Evolutionary conservation across 441 rosid species (phyloP).

Genomic region (Erysimum cheiri): DNA sequence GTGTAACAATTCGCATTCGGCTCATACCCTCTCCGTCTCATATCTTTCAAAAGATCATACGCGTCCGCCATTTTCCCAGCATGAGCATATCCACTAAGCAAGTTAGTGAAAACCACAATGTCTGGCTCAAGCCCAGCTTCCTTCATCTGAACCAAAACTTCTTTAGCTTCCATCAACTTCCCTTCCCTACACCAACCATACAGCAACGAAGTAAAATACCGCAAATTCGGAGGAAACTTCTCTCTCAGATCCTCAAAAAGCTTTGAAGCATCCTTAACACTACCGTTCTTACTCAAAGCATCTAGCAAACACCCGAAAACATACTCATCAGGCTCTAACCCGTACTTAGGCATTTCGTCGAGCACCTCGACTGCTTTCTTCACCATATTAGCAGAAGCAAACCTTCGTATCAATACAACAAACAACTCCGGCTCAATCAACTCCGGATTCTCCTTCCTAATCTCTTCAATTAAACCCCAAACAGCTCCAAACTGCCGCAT

Average conservation of each 20-base stretch:
- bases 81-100: constrained; percentile 73
- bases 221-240: constrained; percentile 60
- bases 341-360: constrained; percentile 91
- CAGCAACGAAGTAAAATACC: constrained; percentile 76
- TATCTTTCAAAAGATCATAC: constrained; percentile 76
- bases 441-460: constrained; percentile 63
- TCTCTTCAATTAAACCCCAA: constrained; percentile 88
- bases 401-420: constrained; percentile 76
- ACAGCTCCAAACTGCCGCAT: constrained; percentile 92
- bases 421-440: constrained; percentile 75
- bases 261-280: constrained; percentile 82
- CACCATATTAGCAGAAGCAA: constrained; percentile 85
- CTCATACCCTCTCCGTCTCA: constrained; percentile 67
- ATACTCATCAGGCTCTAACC: constrained; percentile 76
- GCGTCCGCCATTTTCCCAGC: constrained; percentile 81
- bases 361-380: constrained; percentile 82
- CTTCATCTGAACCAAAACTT: constrained; percentile 83
- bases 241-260: constrained; percentile 75
- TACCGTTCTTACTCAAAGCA: constrained; percentile 81
- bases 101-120: constrained; percentile 80
- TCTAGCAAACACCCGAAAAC: constrained; percentile 79
- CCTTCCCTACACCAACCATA: constrained; percentile 96
- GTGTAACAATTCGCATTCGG: constrained; percentile 83
- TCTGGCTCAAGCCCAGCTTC: constrained; percentile 83
- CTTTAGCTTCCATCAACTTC: constrained; percentile 79